These are phyloP conservation scores for Juncus inflexus DNA, from an alignment of 176 grass and related monocot genomes.

Conservation along the genomic window DNA sequence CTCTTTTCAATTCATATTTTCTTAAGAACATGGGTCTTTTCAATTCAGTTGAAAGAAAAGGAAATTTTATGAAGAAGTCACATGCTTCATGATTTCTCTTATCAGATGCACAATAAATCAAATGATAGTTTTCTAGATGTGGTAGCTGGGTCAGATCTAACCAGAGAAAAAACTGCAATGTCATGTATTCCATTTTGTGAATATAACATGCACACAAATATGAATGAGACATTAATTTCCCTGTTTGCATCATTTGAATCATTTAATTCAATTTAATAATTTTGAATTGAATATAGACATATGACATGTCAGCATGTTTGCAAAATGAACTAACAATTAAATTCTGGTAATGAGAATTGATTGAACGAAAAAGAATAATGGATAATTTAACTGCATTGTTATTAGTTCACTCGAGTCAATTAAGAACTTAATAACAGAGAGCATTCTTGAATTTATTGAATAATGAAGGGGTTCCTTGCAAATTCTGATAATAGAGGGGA, in stretches of 20 bases:
- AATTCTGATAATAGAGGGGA: too few species aligned
- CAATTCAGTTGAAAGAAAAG: background rate
- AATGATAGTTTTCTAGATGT: background rate
- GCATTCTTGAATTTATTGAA: too few species aligned
- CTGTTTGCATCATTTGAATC: conserved; percentile 16
- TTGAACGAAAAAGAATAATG: too few species aligned
- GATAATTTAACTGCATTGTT: too few species aligned
- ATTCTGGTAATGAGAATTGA: background rate
- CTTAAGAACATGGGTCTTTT: too few species aligned
- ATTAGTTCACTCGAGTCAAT: too few species aligned
- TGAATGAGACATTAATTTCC: background rate
- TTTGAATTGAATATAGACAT: too few species aligned
- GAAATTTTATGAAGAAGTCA: background rate
- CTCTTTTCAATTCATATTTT: too few species aligned
- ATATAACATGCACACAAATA: conserved; percentile 12
- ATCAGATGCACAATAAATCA: conserved; percentile 11
- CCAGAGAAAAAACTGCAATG: conserved; percentile 7
- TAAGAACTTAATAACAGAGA: too few species aligned
- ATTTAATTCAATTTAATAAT: background rate
- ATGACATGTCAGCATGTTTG: too few species aligned
- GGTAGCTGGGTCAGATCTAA: conserved; percentile 13
- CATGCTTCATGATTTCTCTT: background rate
- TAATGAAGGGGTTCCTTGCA: too few species aligned
- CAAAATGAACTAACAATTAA: background rate
- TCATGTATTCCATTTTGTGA: conserved; percentile 1